These are phyloP conservation scores for Lanmaoa rubissima DNA, from an alignment of 768 basidiomycete species.

Conservation along the genomic window DNA sequence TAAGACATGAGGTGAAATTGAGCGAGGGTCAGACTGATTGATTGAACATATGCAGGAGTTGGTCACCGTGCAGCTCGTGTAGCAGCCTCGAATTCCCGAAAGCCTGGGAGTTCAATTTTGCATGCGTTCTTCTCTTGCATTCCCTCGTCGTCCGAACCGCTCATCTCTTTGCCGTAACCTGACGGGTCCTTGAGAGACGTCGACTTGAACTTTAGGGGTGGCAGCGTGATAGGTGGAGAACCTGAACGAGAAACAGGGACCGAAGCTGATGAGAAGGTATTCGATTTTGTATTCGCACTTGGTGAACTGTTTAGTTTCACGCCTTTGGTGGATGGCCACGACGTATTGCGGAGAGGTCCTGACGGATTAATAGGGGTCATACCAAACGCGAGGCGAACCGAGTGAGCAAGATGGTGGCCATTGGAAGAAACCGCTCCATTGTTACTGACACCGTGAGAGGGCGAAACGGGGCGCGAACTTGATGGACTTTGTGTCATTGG, in stretches of 20 bases:
- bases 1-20: neutral
- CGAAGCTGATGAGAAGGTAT: constrained; percentile 20
- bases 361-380: constrained; percentile 77
- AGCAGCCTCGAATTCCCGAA: constrained; percentile 64
- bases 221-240: constrained; percentile 69
- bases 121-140: constrained; percentile 16
- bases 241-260: constrained; percentile 60
- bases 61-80: constrained; percentile 22
- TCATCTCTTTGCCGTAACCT: constrained; percentile 20
- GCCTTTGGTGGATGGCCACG: constrained; percentile 34
- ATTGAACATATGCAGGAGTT: constrained; percentile 2
- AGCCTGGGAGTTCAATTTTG: constrained; percentile 57
- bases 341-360: constrained; percentile 36
- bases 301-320: constrained; percentile 13
- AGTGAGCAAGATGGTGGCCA: constrained; percentile 75
- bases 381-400: constrained; percentile 83
- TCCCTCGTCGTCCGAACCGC: constrained; percentile 21
- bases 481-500: constrained; percentile 44
- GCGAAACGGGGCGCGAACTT: constrained; percentile 62
- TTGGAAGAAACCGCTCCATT: constrained; percentile 29
- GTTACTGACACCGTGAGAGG: constrained; percentile 39
- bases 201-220: constrained; percentile 58
- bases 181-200: constrained; percentile 11
- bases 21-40: neutral
- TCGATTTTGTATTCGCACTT: constrained; percentile 4